These are phyloP conservation scores for Penicillium italicum DNA, from an alignment of 2,329 filamentous ascomycete species.

Conservation along the genomic window DNA sequence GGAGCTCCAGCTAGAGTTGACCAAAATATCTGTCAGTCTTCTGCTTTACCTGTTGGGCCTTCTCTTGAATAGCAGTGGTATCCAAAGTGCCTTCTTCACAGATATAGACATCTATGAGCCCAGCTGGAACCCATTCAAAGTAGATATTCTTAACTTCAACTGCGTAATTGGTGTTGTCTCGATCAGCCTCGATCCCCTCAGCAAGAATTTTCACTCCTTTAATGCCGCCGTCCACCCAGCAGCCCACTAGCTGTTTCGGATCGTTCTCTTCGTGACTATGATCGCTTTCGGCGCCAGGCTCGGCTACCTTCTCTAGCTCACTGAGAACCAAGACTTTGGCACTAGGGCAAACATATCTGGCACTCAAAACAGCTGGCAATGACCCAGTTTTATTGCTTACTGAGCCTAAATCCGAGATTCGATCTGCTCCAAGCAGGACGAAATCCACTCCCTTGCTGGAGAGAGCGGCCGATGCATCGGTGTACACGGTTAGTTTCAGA, in stretches of 20 bases:
- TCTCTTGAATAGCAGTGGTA: slow-evolving; percentile 21
- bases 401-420: slow-evolving; percentile 55
- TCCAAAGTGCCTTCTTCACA: slow-evolving; percentile 51
- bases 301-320: slow-evolving; percentile 60
- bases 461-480: slow-evolving; percentile 58
- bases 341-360: slow-evolving; percentile 47
- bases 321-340: slow-evolving; percentile 55
- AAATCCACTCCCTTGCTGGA: slow-evolving; percentile 54
- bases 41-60: slow-evolving; percentile 21
- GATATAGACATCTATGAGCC: slow-evolving; percentile 53
- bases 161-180: slow-evolving; percentile 14
- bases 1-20: neutral
- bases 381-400: slow-evolving; percentile 67
- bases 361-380: slow-evolving; percentile 55
- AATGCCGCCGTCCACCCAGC: slow-evolving; percentile 42
- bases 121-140: slow-evolving; percentile 58
- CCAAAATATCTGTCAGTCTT: slow-evolving; percentile 22
- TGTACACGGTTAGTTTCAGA: slow-evolving; percentile 50
- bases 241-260: slow-evolving; percentile 47
- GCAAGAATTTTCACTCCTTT: slow-evolving; percentile 25
- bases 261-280: slow-evolving; percentile 54
- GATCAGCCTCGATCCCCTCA: slow-evolving; percentile 8
- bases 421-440: slow-evolving; percentile 62
- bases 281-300: slow-evolving; percentile 48
- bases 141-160: slow-evolving; percentile 48